phyloP scores from a whole-genome alignment of 768 basidiomycete species.

The Kwoniella dejecticola region DNA sequence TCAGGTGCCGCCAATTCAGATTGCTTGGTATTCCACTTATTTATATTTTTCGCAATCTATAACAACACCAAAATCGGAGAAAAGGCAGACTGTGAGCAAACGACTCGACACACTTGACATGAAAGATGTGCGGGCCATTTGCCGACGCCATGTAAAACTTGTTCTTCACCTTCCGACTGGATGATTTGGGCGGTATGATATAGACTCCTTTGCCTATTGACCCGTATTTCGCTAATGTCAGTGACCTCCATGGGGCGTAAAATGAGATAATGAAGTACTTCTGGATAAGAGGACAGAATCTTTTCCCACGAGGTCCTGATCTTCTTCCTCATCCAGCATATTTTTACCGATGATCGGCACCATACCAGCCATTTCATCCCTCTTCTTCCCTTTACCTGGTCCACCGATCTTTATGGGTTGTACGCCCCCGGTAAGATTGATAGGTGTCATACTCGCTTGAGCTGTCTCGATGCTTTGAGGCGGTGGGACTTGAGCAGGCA shows the following conservation, averaged over 20 bases:
- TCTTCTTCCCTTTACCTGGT: conserved; percentile 22
- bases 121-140: conserved; percentile 6
- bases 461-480: not conserved
- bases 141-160: conserved; percentile 13
- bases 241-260: not conserved
- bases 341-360: conserved; percentile 28
- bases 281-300: conserved; percentile 47
- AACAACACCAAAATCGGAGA: conserved; percentile 2
- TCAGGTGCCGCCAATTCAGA: conserved; percentile 65
- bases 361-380: conserved; percentile 28
- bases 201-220: conserved; percentile 59
- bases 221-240: not conserved
- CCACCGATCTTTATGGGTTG: conserved; percentile 42
- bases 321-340: conserved; percentile 42
- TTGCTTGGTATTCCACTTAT: conserved; percentile 96
- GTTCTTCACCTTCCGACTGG: conserved; percentile 52
- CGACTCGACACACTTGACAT: conserved; percentile 7
- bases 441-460: conserved; percentile 14
- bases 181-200: conserved; percentile 75
- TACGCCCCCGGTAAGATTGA: conserved; percentile 12
- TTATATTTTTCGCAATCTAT: conserved; percentile 85
- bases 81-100: conserved; percentile 7
- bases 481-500: conserved; percentile 2
- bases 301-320: conserved; percentile 38
- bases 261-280: conserved; percentile 31